phyloP scores from a whole-genome alignment of 164 flowering plant species.

The Cinnamomum micranthum region DNA sequence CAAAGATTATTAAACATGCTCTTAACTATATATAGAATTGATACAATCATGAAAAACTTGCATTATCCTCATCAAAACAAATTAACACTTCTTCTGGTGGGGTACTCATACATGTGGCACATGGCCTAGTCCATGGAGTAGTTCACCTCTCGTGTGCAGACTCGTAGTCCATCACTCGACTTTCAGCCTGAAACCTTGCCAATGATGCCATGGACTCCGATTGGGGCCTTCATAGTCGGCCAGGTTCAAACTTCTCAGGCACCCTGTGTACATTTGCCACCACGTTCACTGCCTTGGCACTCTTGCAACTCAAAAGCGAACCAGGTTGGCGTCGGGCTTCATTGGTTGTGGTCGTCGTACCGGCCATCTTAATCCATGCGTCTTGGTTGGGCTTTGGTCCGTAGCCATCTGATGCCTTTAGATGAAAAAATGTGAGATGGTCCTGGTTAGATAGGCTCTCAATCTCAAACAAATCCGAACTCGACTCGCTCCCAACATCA shows the following conservation, averaged over 20 bases:
- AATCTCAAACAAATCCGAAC: constrained; percentile 89
- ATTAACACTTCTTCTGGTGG: too few relatives aligned
- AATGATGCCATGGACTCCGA: constrained; percentile 26
- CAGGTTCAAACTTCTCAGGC: constrained; percentile 1
- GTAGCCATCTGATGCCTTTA: constrained; percentile 36
- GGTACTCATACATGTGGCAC: neutral
- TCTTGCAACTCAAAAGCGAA: constrained; percentile 47
- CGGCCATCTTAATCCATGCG: neutral
- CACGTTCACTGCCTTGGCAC: constrained; percentile 40
- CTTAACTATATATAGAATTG: too few relatives aligned
- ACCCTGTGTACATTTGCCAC: constrained; percentile 34
- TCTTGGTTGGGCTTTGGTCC: constrained; percentile 46
- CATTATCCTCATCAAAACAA: too few relatives aligned
- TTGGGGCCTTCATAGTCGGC: neutral
- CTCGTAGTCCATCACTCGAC: constrained; percentile 16
- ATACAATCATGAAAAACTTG: too few relatives aligned
- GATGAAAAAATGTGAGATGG: constrained; percentile 37
- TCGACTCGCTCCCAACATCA: constrained; percentile 55
- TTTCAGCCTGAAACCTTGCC: constrained; percentile 38
- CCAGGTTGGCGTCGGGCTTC: constrained; percentile 14
- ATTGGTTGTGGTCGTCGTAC: constrained; percentile 5
- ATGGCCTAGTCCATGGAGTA: neutral
- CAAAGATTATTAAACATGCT: too few relatives aligned
- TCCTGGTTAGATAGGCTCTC: constrained; percentile 35
- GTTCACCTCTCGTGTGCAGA: constrained; percentile 5